Base-by-base conservation (phyloP, 1,284 basidiomycete species). In the Vanrija humicola region DNA sequence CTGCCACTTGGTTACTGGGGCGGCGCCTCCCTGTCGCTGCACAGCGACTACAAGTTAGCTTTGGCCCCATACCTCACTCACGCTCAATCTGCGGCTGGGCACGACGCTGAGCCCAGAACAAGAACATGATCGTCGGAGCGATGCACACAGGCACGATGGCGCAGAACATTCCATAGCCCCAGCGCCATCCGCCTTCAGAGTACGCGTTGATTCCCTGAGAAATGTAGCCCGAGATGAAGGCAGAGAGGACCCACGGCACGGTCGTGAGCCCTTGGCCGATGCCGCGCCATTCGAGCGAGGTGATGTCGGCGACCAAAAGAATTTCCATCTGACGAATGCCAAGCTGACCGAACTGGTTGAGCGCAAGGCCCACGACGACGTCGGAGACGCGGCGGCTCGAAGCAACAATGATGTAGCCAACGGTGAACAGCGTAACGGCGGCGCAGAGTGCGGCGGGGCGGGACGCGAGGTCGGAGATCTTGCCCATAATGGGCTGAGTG, bases 271-370 rank as follows among this genome's bases (percentile, higher is more conserved):
- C 86, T 3, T 82, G 80, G 18, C 86, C 81, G 12, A 89, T 77
- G 6, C 86, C 87, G 48, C 88, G 81, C 86, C 86, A 89, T 68
- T 82, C 81, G 15, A 88, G 81, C 3, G 84, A 84, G 1, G 87
- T 88, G 52, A 86, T 83, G 67, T 90, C 87, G n/a, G 86, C 87
- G 51, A 64, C 48, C 25, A 64, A 42, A 26, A 63, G 54, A 5
- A 34, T 34, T 15, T 34, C 34, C 34, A 34, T 34, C 34, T 34
- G 34, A 10, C n/a, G 64, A 83, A 86, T 0, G 86, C 75, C 3
- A 70, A 63, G 21, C 16, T 26, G 43, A 18, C n/a, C 5, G 14
- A 12, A 48, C 26, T n/a, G 34, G 46, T 34, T 34, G 34, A 34
- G 34, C 2, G 34, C 34, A 2, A 34, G 23, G 42, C 23, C 23